phyloP scores from a whole-genome alignment of 805 yeast species.

The Pichia kluyveri region DNA sequence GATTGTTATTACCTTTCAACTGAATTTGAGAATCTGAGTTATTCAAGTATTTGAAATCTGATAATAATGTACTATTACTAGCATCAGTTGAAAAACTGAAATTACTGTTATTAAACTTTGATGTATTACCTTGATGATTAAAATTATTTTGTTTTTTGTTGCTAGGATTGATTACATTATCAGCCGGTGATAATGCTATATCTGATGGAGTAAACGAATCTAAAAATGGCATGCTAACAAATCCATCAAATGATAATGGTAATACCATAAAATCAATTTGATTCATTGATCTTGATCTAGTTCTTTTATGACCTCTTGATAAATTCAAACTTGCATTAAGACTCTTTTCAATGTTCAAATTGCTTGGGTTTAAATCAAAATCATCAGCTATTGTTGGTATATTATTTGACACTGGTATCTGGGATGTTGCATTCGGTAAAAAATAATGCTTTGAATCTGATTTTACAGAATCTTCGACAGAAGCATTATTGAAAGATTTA shows the following conservation, averaged over 20 bases:
- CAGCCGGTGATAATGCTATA: not conserved
- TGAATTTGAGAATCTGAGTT: constrained; percentile 2
- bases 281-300: constrained; percentile 27
- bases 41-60: not conserved
- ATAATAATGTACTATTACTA: not conserved
- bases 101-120: too few species aligned
- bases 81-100: too few species aligned
- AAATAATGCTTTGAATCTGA: too few species aligned
- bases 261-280: constrained; percentile 18
- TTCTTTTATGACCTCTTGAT: constrained; percentile 25
- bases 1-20: not conserved
- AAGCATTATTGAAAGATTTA: not conserved
- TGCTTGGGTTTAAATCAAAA: not conserved
- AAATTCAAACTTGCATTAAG: not conserved
- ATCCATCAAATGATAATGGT: not conserved
- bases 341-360: not conserved
- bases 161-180: not conserved
- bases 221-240: not conserved
- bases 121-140: not conserved
- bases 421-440: too few species aligned
- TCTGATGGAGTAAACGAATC: constrained; percentile 1
- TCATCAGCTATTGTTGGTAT: too few species aligned
- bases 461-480: not conserved
- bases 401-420: too few species aligned
- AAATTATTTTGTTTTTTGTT: not conserved